These are phyloP conservation scores for Penicillium steckii DNA, from an alignment of 495 filamentous ascomycete species.

Conservation along the genomic window DNA sequence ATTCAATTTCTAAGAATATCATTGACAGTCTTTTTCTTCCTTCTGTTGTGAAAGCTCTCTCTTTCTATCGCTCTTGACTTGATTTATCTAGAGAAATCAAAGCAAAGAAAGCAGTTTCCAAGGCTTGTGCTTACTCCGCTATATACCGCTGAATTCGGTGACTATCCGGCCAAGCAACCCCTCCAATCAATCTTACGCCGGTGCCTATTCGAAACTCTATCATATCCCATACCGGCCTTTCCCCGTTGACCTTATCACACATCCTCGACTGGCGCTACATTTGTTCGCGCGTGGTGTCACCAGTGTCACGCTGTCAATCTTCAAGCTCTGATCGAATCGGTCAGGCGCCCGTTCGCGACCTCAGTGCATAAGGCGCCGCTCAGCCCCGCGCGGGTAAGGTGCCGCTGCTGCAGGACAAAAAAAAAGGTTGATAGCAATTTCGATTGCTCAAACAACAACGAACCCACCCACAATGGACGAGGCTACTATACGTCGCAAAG, in stretches of 20 bases:
- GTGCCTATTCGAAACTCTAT: conserved; percentile 19
- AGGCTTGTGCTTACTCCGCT: not conserved
- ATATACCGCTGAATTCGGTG: conserved; percentile 1
- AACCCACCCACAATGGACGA: conserved; percentile 28
- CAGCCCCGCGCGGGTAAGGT: conserved; percentile 30
- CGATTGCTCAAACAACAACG: conserved; percentile 11
- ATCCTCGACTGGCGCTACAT: conserved; percentile 3
- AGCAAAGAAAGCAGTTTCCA: not conserved
- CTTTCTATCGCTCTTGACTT: too few relatives aligned
- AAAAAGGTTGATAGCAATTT: conserved; percentile 9
- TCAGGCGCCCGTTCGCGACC: conserved; percentile 26
- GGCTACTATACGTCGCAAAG: conserved; percentile 64
- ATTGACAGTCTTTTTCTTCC: not conserved
- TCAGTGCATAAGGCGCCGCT: conserved; percentile 29
- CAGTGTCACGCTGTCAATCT: conserved; percentile 13
- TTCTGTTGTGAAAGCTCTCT: not conserved
- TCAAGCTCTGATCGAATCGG: conserved; percentile 18
- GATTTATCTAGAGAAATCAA: not conserved
- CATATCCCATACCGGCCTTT: conserved; percentile 1
- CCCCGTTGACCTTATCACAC: conserved; percentile 15
- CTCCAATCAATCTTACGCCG: conserved; percentile 18
- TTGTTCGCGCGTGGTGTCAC: conserved; percentile 12
- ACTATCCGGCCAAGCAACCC: conserved; percentile 5
- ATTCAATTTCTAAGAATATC: conserved; percentile 16
- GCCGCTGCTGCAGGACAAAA: conserved; percentile 20